Evolutionary conservation across 2,329 filamentous ascomycete species (phyloP), one percentile per base, ranked within the genome.

Genomic region (Fusarium avenaceum): DNA sequence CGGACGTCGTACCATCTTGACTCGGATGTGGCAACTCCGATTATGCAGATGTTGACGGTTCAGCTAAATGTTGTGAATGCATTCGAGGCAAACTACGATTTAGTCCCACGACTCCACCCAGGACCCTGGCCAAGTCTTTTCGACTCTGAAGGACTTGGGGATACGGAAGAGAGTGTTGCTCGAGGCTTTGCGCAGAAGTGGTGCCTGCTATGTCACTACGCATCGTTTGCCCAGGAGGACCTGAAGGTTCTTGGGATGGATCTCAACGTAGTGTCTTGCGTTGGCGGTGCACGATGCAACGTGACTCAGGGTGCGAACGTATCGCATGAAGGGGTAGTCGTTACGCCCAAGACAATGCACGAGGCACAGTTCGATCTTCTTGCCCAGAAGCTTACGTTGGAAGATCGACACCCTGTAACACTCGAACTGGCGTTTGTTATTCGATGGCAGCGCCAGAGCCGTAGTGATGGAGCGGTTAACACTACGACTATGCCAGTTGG

Each of bases 71-170:
- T 97, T 56, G 88, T 93, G 54, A 90, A 89, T 49, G 93, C 95
- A 0, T 98, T 99, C 72, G 94, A 97, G 79, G 92, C 94, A 17
- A 96, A 92, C 74, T 97, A 97, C 77, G 93, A 96, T 65, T 88
- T 98, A 65, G 85, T 90, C 14, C 94, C 96, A 13, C 87, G 91
- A 11, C 83, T 97, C 5, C 91, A 97, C 77, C 79, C 86, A 0
- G 90, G 91, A 48, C 84, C 88, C 4, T 99, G 96, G 95, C 94
- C 96, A 2, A 94, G 90, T 76, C 89, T 96, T 72, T 99, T 98
- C 78, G 85, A 89, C 52, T 82, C 86, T 19, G 85, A 89, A 22
- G 81, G 80, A 15, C 73, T 87, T 4, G 76, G 78, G 22, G 77
- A 79, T 9, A 63, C 69, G 2, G 66, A 71, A 7, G 78, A 80